Evolutionary conservation across 768 basidiomycete genomes (phyloP), one percentile per base, ranked within the genome.

Genomic region (Lactarius sanguifluus): DNA sequence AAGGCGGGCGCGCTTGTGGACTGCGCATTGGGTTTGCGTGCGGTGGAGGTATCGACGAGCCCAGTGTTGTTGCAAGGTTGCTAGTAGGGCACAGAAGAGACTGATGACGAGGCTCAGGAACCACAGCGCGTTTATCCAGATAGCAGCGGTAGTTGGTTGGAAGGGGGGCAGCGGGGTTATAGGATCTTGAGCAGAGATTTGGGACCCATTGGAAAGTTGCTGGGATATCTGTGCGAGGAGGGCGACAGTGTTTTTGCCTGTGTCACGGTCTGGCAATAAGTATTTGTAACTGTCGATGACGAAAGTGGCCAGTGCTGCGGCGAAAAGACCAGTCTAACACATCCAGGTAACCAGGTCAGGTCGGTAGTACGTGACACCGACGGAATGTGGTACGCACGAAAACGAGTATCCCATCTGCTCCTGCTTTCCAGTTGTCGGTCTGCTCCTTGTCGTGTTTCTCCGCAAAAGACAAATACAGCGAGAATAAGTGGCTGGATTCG

Each of bases 281-380:
- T 15, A 25, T n/a, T 69, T 70, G 41, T 69, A 70, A 20, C 67
- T 69, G 36, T 70, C 69, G 40, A 64, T 15, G 4, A 70, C 32
- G 47, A 70, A 69, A 1, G 63, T 56, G 20, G 67, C 65, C 38
- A 61, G 30, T 0, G 63, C 57, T 3, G 59, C n/a, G 2, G 69
- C 57, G 47, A 70, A 70, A 3, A 69, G 40, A 12, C 67, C 69
- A 12, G 69, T 63, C 69, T 70, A 62, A 6, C 10, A 2, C 30
- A 12, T 36, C 36, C 36, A 36, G 1, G 36, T 36, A 0, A 15
- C n/a, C 28, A 18, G 8, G n/a, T 45, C 38, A 25, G 58, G 5
- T 30, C 4, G 4, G 38, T 12, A 10, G 28, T 18, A 28, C 23
- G 43, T 59, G 43, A 45, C 1, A 23, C 38, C 10, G 20, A 59